A percentile compares a stretch with the other conserved stretches of the same genome.
These are phyloP conservation scores for Leccinum arenicola DNA, from an alignment of 768 basidiomycete species.

Conservation along the genomic window DNA sequence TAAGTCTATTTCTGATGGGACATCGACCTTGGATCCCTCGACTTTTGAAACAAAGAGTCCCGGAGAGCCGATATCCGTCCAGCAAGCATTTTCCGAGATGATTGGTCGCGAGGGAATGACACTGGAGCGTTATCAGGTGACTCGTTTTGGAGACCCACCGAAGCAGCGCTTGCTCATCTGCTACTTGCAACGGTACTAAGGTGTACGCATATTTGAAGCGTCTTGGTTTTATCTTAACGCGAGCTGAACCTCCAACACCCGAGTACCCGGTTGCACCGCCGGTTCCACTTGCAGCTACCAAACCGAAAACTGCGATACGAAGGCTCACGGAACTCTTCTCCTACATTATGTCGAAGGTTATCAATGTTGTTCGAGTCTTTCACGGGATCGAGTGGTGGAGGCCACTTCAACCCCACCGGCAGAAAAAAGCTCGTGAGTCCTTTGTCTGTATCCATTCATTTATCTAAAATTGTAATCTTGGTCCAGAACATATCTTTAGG, in stretches of 20 bases:
- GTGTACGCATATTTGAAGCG: conserved; percentile 92
- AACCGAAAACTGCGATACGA: background rate
- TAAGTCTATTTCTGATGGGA: conserved; percentile 44
- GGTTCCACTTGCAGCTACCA: conserved; percentile 7
- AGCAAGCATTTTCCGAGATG: conserved; percentile 87
- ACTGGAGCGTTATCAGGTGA: conserved; percentile 85
- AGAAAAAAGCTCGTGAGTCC: conserved; percentile 52
- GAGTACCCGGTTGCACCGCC: conserved; percentile 52
- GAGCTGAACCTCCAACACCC: conserved; percentile 59
- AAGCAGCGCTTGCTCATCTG: background rate
- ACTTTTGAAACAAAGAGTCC: conserved; percentile 38
- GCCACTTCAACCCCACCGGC: conserved; percentile 51
- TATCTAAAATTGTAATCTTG: background rate
- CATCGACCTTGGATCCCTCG: conserved; percentile 11
- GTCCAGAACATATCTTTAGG: conserved; percentile 61
- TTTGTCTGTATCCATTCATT: background rate
- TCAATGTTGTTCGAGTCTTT: conserved; percentile 5
- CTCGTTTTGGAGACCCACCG: conserved; percentile 9
- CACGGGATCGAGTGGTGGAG: conserved; percentile 57
- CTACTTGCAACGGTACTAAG: conserved; percentile 39
- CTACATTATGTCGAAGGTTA: conserved; percentile 2
- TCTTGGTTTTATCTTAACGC: conserved; percentile 84
- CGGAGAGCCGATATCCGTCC: conserved; percentile 83
- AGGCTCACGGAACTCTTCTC: conserved; percentile 15
- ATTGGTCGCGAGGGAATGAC: conserved; percentile 76